phyloP scores from a whole-genome alignment of 129 eudicot genomes.

The Centaurea solstitialis region DNA sequence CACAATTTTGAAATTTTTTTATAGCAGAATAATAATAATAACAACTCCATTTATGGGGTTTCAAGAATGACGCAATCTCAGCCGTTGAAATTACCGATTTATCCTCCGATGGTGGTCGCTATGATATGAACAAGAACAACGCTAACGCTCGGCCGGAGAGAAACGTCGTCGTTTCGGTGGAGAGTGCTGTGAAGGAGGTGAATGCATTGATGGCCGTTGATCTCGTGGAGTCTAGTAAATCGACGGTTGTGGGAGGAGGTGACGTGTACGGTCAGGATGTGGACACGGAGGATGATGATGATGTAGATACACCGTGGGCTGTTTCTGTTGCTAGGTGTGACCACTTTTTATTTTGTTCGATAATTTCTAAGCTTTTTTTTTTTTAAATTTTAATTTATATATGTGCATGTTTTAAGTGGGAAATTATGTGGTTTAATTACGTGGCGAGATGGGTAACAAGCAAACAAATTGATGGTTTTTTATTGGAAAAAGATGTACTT shows the following conservation, averaged over 20 bases:
- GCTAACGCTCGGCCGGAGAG: constrained; percentile 54
- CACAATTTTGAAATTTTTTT: background rate
- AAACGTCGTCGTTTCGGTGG: constrained; percentile 51
- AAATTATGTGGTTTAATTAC: too few relatives aligned
- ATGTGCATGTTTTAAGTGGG: too few relatives aligned
- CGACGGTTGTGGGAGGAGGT: constrained; percentile 43
- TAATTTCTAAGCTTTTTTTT: constrained; percentile 19
- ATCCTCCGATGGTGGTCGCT: constrained; percentile 37
- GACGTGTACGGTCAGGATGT: constrained; percentile 73
- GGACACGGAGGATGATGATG: constrained; percentile 64
- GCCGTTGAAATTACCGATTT: constrained; percentile 25
- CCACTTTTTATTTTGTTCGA: background rate
- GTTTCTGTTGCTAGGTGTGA: constrained; percentile 85
- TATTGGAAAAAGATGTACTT: background rate
- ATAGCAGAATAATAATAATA: constrained; percentile 49
- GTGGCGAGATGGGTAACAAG: too few relatives aligned
- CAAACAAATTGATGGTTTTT: background rate
- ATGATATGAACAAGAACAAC: constrained; percentile 41
- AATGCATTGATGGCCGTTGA: constrained; percentile 32
- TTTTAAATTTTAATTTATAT: too few relatives aligned
- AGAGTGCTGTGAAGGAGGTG: constrained; percentile 45
- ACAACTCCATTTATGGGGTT: constrained; percentile 45
- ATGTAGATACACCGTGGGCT: constrained; percentile 78
- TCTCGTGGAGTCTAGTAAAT: constrained; percentile 33
- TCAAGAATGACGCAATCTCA: constrained; percentile 42